These are phyloP conservation scores for Kwoniella heveanensis DNA, from an alignment of 768 basidiomycete genomes.

Conservation along the genomic window DNA sequence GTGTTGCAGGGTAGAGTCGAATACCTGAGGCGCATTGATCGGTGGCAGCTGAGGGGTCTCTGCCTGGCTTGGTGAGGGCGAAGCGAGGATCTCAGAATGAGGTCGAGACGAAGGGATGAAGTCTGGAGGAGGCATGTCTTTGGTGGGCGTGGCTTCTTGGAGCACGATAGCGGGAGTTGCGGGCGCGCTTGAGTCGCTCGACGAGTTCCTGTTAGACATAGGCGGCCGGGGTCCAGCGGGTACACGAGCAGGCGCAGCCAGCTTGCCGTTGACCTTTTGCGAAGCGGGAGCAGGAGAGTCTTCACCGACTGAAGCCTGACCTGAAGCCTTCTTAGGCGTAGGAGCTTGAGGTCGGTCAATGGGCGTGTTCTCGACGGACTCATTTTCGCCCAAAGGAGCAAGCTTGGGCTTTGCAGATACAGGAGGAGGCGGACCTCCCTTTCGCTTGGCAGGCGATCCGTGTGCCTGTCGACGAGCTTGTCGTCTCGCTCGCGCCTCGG, in stretches of 20 bases:
- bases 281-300: conserved; percentile 17
- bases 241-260: conserved; percentile 27
- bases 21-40: conserved; percentile 68
- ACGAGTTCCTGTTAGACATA: conserved; percentile 34
- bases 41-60: conserved; percentile 52
- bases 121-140: conserved; percentile 42
- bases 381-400: conserved; percentile 43
- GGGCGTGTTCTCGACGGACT: conserved; percentile 38
- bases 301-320: conserved; percentile 34
- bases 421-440: conserved; percentile 33
- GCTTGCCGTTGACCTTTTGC: conserved; percentile 14
- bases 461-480: conserved; percentile 27
- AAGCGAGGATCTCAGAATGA: conserved; percentile 23
- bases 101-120: conserved; percentile 33
- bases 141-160: conserved; percentile 50
- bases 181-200: conserved; percentile 14
- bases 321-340: conserved; percentile 57
- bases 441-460: conserved; percentile 47
- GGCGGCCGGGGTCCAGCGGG: conserved; percentile 55
- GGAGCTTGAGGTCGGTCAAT: conserved; percentile 54
- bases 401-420: conserved; percentile 24
- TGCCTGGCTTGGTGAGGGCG: conserved; percentile 10
- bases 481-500: conserved; percentile 40
- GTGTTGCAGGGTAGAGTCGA: conserved; percentile 74
- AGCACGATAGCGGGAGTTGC: conserved; percentile 48